Conservation (phyloP, 306 rosid species). For the Fagus crenata region DNA sequence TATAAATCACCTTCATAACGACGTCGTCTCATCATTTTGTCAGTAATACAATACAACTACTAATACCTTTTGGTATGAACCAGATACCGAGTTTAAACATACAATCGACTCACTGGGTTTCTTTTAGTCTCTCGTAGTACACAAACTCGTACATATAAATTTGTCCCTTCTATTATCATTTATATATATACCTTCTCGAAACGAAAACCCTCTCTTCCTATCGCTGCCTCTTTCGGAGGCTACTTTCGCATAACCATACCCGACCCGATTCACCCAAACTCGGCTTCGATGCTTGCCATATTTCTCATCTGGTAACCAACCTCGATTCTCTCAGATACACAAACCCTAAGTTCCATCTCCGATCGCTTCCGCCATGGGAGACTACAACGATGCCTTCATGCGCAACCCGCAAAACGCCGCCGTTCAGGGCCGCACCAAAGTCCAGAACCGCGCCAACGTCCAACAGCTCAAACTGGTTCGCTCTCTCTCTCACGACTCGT, state of each 20-base stretch:
- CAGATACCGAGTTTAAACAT: too few species aligned
- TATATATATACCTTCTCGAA: constrained; percentile 27
- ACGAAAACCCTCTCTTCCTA: neutral
- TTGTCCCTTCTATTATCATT: neutral
- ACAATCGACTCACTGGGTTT: too few species aligned
- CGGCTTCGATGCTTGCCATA: constrained; percentile 25
- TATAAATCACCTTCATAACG: too few species aligned
- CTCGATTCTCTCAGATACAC: neutral
- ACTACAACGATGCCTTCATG: constrained; percentile 74
- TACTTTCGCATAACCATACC: neutral
- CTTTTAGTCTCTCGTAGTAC: too few species aligned
- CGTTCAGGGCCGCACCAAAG: constrained; percentile 97
- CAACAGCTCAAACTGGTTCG: constrained; percentile 93
- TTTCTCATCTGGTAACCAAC: constrained; percentile 14
- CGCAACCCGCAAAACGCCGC: constrained; percentile 97
- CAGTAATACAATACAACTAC: too few species aligned
- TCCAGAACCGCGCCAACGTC: constrained; percentile 94
- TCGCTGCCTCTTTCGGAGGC: constrained; percentile 26
- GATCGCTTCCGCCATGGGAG: constrained; percentile 68
- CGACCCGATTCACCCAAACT: constrained; percentile 22
- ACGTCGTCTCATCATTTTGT: too few species aligned
- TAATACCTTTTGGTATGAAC: too few species aligned
- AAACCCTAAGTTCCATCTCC: constrained; percentile 11
- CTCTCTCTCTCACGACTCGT: neutral
- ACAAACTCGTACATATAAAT: neutral